Evolutionary conservation across 495 filamentous ascomycete genomes (phyloP), one percentile per base, ranked within the genome.

Genomic region (Xylaria acuta): DNA sequence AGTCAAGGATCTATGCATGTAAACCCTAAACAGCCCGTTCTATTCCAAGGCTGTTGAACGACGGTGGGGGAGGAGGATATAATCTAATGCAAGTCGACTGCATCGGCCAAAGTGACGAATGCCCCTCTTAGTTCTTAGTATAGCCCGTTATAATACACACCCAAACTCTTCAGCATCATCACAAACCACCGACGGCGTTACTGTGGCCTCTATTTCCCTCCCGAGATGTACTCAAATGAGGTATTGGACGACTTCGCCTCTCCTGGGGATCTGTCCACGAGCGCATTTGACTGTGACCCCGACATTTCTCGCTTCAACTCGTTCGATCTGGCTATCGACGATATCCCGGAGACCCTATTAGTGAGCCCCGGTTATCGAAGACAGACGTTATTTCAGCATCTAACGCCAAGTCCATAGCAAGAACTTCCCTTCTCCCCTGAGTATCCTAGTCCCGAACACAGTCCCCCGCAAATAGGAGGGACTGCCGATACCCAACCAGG

Each of bases 381-480:
- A 30, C 7, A 59, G 53, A 18, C 36, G 16, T 7, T 34, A 40
- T 56, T 27, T 40, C 9, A 40, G 9, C 22, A 66, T 58, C 76
- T 76, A 67, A 78, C 54, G 18, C 22, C 47, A 43, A 32, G 8
- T 45, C 18, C 20, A 34, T 69, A 85, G 83, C 84, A 81, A 43
- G 80, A 83, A 25, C 71, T 80, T 66, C 64, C 83, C 14, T 75
- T 79, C 58, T 60, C 76, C 14, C 75, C 75, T 20, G 75, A 81
- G 25, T 84, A 84, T 70, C 82, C 80, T 30, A 83, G 76, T 54
- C 77, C 81, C 4, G 81, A 80, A 67, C 77, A 78, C 60, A 43
- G 60, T 18, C 60, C 60, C 30, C n/a, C 36, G 1, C 25, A 25
- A 11, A 77, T 78, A 30, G 82, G 82, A 18, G 80, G 58, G 5